A percentile compares a stretch with the other conserved stretches of the same genome.
These are phyloP conservation scores for Colletotrichum sp. DNA, from an alignment of 2,329 filamentous ascomycete genomes.

Conservation along the genomic window DNA sequence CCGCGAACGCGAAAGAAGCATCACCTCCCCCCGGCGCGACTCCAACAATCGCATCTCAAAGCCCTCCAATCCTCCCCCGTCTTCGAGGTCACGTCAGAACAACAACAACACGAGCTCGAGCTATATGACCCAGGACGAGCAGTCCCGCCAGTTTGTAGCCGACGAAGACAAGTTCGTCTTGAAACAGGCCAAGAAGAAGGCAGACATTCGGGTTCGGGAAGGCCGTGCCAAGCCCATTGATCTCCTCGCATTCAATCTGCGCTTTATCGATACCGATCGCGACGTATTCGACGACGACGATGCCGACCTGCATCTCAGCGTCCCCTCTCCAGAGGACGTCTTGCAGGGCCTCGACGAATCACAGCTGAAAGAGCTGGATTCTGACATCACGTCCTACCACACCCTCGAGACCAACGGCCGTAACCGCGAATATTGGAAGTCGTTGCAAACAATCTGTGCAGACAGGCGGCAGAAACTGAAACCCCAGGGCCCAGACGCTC, in stretches of 20 bases:
- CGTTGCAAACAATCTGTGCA: slow-evolving; percentile 82
- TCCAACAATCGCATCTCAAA: slow-evolving; percentile 62
- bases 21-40: slow-evolving; percentile 62
- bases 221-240: slow-evolving; percentile 92
- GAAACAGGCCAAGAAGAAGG: slow-evolving; percentile 97
- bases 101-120: slow-evolving; percentile 27
- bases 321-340: slow-evolving; percentile 81
- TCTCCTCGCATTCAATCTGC: slow-evolving; percentile 88
- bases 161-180: slow-evolving; percentile 96
- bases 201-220: slow-evolving; percentile 90
- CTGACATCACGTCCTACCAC: slow-evolving; percentile 81
- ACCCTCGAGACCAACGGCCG: slow-evolving; percentile 77
- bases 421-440: slow-evolving; percentile 92
- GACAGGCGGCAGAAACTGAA: slow-evolving; percentile 74
- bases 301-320: slow-evolving; percentile 72
- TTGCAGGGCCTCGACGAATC: slow-evolving; percentile 73
- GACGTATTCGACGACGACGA: slow-evolving; percentile 88
- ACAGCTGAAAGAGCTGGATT: slow-evolving; percentile 77
- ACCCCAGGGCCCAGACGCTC: slow-evolving; percentile 66
- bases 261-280: slow-evolving; percentile 84
- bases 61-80: slow-evolving; percentile 37
- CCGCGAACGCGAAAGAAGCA: slow-evolving; percentile 41
- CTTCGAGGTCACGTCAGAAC: slow-evolving; percentile 30
- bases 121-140: slow-evolving; percentile 75
- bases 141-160: slow-evolving; percentile 83